A percentile compares a stretch with the other conserved stretches of the same genome.
Evolutionary conservation across 2,329 filamentous ascomycete genomes (phyloP).

Genomic region (Monilinia polystroma): DNA sequence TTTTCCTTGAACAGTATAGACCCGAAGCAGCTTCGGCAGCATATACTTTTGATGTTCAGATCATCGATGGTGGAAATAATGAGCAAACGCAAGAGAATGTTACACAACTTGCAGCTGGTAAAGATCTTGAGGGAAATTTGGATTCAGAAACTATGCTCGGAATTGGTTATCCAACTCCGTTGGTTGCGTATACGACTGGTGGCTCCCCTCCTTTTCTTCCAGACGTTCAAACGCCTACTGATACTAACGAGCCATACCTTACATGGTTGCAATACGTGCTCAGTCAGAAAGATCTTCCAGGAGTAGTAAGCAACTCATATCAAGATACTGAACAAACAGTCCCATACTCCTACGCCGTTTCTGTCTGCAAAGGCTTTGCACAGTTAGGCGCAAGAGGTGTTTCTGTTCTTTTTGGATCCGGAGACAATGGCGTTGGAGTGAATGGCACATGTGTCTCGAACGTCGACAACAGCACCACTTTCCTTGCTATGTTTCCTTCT

Average conservation of each 20-base stretch:
- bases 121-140: constrained; percentile 52
- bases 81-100: constrained; percentile 26
- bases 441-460: constrained; percentile 46
- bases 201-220: constrained; percentile 54
- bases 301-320: constrained; percentile 57
- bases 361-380: constrained; percentile 54
- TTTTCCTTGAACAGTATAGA: constrained; percentile 32
- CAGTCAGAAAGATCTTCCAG: constrained; percentile 47
- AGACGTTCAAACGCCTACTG: constrained; percentile 39
- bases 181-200: constrained; percentile 55
- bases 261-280: constrained; percentile 54
- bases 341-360: constrained; percentile 50
- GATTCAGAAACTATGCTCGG: constrained; percentile 56
- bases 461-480: constrained; percentile 55
- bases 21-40: constrained; percentile 27
- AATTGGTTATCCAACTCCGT: constrained; percentile 52
- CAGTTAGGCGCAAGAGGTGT: constrained; percentile 54
- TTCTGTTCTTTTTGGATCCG: constrained; percentile 51
- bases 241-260: constrained; percentile 55
- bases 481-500: constrained; percentile 61
- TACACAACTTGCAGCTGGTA: constrained; percentile 25
- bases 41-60: constrained; percentile 21
- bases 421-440: constrained; percentile 50
- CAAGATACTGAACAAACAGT: constrained; percentile 58
- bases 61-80: constrained; percentile 25